Base-by-base conservation (phyloP, 495 filamentous ascomycete genomes). In the Aspergillus coremiiformis region DNA sequence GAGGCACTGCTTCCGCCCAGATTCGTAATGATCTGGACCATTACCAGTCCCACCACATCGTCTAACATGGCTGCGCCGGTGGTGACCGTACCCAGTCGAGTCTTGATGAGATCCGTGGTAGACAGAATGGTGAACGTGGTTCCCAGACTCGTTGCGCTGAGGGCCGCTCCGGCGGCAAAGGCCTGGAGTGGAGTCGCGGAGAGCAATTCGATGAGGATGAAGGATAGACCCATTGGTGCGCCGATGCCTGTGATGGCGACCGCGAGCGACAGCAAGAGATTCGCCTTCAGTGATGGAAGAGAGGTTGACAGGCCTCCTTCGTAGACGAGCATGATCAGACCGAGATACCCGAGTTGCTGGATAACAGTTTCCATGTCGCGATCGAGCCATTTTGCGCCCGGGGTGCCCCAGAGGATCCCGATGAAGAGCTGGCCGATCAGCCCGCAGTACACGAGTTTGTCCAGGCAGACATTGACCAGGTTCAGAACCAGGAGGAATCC, bases 11-110 rank as follows among this genome's bases (percentile, higher is more conserved):
- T 54, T 5, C 57, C 63, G 11, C 75, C 74, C 6, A 83, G 63
- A 44, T 75, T 78, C 1, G 77, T 71, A 20, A 82, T 77, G 26
- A 88, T 73, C 56, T 87, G 81, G 17, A 89, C 82, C 78, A 92
- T 85, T 1, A 93, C 78, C n/a, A 93, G 66, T 0, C 88, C 87
- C 14, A 86, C 76, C 1, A 93, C 85, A 69, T 92, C 89, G 65
- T 93, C 89, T 58, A 95, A 75, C 77, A 93, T 85, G 17, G 87
- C 89, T 3, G 85, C 86, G 49, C 79, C 82, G 9, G 77, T 76
- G 0, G 89, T 76, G 0, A 93, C 83, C 0, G 78, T 77, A 0
- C 88, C 89, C 1, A 91, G 65, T 3, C 85, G 75, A 1, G 84
- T 87, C 3, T 71, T 63, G 19, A 73, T 70, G 11, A 85, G 68